These are phyloP conservation scores for Saturnispora zaruensis DNA, from an alignment of 805 yeast genomes.

Conservation along the genomic window DNA sequence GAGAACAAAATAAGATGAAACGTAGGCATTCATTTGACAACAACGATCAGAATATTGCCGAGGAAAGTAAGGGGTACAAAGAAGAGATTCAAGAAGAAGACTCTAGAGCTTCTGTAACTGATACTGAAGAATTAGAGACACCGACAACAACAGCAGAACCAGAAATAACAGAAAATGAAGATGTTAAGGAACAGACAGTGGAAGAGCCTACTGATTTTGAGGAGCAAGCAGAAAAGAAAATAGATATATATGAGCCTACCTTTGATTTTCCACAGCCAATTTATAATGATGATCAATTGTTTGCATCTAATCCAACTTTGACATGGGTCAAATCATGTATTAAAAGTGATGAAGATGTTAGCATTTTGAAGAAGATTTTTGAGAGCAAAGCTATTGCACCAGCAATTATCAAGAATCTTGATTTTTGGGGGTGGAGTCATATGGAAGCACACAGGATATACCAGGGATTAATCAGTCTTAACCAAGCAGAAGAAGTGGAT, in stretches of 20 bases:
- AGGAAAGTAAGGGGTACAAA: constrained; percentile 16
- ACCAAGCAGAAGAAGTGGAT: constrained; percentile 18
- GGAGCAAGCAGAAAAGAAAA: constrained; percentile 8
- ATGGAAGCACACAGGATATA: constrained; percentile 28
- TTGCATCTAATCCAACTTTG: constrained; percentile 36
- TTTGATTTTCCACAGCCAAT: constrained; percentile 48
- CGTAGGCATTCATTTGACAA: constrained; percentile 8
- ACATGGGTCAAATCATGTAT: constrained; percentile 43
- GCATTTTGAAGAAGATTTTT: constrained; percentile 41
- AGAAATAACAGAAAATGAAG: not conserved
- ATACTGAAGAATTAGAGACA: constrained; percentile 15
- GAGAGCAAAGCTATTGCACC: constrained; percentile 15
- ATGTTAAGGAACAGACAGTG: not conserved
- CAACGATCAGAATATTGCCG: constrained; percentile 20
- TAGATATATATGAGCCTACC: constrained; percentile 41
- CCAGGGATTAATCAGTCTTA: constrained; percentile 15
- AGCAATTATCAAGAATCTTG: constrained; percentile 28
- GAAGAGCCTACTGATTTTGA: not conserved
- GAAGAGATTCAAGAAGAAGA: constrained; percentile 22
- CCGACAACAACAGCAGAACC: constrained; percentile 4
- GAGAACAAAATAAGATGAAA: constrained; percentile 11
- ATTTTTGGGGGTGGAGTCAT: constrained; percentile 61
- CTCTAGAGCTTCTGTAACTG: constrained; percentile 14
- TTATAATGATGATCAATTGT: constrained; percentile 32
- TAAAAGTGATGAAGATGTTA: constrained; percentile 69